phyloP scores from a whole-genome alignment of 148 eudicot genomes.

The Spergularia bocconei region DNA sequence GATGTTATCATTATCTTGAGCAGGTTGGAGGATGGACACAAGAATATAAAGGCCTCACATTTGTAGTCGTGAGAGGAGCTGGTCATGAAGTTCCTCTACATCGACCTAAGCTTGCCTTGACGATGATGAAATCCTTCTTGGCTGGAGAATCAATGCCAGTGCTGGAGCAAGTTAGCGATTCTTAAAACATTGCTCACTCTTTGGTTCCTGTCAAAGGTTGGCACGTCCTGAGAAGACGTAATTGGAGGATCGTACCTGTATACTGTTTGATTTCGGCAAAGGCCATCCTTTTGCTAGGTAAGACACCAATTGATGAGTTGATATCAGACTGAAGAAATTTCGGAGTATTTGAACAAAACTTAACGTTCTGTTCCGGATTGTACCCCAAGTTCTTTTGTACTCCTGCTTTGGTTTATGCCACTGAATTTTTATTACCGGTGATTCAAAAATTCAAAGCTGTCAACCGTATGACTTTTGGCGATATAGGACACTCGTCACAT shows the following conservation, averaged over 20 bases:
- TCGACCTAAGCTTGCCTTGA: conserved; percentile 73
- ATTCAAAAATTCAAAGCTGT: too few species aligned
- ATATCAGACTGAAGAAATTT: too few species aligned
- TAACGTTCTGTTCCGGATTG: too few species aligned
- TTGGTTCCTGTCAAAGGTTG: background rate
- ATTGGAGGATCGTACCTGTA: too few species aligned
- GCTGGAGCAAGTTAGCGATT: conserved; percentile 40
- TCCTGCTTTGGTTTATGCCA: too few species aligned
- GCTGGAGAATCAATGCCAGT: conserved; percentile 72
- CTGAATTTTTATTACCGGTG: too few species aligned
- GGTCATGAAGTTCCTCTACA: conserved; percentile 98
- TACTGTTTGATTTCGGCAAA: conserved; percentile 7
- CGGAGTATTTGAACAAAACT: too few species aligned
- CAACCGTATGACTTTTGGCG: too few species aligned
- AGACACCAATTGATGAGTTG: background rate
- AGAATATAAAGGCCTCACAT: conserved; percentile 80
- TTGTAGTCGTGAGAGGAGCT: conserved; percentile 91
- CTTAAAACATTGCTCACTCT: conserved; percentile 11
- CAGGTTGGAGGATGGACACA: conserved; percentile 98
- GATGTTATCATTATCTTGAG: background rate
- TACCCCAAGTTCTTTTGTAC: too few species aligned
- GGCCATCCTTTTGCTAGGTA: conserved; percentile 15
- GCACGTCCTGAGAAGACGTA: background rate
- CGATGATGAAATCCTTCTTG: conserved; percentile 62
- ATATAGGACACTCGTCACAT: too few species aligned